Evolutionary conservation across 2,329 filamentous ascomycete species (phyloP), one percentile per base, ranked within the genome.

Genomic region (Claviceps spartinae): DNA sequence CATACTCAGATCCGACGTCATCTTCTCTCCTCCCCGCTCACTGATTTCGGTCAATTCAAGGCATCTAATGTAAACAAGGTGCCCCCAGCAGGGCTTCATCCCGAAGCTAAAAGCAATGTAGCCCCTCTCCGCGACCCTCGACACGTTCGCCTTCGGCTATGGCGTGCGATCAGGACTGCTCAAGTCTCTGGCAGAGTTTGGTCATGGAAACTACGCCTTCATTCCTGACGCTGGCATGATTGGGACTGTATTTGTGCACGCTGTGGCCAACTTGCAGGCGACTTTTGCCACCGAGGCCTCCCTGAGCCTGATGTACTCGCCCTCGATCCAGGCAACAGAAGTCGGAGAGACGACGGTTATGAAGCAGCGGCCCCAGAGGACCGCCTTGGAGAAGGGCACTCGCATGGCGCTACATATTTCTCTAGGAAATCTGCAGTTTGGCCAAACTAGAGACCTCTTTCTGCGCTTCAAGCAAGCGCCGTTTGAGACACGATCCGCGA

Each of bases 151-250:
- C 5, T 69, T 69, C 48, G 66, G 66, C 5, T 69, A 69, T 47
- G 50, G 52, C 9, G 58, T 67, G 2, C 49, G 58, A 9, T 60
- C 79, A 0, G 76, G 74, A 0, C 64, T 82, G 18, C 67, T 83
- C 51, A 79, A 80, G 63, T 77, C 78, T 2, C 77, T 83, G 47
- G 73, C 79, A 1, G 78, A 82, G 58, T 65, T 76, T 47, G 73
- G 76, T 0, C 67, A 72, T 2, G 80, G 80, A 1, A 78, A 73
- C 60, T 83, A 79, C 53, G 67, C 76, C 8, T 83, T 82, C 56
- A 82, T 83, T 18, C 75, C 78, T 0, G 79, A 83, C 51, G 72
- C 76, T 0, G 76, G 78, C 54, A 81, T 83, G 77, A 76, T 83
- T 54, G 76, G 76, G 3, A 82, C 79, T 2, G 77, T 80, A 3